These are phyloP conservation scores for Microcos paniculata DNA, from an alignment of 345 rosid genomes.

Conservation along the genomic window DNA sequence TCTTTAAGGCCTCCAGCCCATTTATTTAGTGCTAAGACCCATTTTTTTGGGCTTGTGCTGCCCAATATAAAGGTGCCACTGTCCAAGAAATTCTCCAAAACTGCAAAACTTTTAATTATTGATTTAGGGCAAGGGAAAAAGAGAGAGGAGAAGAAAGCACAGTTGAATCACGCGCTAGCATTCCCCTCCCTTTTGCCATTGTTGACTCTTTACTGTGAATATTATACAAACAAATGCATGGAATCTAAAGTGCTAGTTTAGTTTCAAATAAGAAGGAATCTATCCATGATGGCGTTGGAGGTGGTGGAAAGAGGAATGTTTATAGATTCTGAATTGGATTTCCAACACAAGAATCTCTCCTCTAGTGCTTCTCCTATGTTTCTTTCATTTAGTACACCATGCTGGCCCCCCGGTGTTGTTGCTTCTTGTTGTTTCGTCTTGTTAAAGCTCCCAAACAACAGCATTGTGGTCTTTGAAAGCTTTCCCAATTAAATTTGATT, in stretches of 20 bases:
- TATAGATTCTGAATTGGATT: constrained; percentile 30
- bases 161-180: too few species aligned
- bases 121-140: too few species aligned
- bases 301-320: neutral
- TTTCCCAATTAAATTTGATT: neutral
- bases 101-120: too few species aligned
- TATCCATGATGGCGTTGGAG: neutral
- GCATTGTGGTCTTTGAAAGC: neutral
- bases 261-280: constrained; percentile 8
- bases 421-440: neutral
- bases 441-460: neutral
- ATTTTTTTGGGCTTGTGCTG: neutral
- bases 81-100: too few species aligned
- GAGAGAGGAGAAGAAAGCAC: too few species aligned
- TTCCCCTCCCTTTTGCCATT: too few species aligned
- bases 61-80: neutral
- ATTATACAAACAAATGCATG: neutral
- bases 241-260: neutral
- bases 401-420: neutral
- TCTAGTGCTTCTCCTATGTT: constrained; percentile 15
- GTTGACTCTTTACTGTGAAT: neutral
- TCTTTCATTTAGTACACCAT: constrained; percentile 19
- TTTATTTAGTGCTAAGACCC: neutral
- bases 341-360: constrained; percentile 27
- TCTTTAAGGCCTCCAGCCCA: neutral